These are phyloP conservation scores for Bassia scoparia DNA, from an alignment of 148 eudicot species.

Conservation along the genomic window DNA sequence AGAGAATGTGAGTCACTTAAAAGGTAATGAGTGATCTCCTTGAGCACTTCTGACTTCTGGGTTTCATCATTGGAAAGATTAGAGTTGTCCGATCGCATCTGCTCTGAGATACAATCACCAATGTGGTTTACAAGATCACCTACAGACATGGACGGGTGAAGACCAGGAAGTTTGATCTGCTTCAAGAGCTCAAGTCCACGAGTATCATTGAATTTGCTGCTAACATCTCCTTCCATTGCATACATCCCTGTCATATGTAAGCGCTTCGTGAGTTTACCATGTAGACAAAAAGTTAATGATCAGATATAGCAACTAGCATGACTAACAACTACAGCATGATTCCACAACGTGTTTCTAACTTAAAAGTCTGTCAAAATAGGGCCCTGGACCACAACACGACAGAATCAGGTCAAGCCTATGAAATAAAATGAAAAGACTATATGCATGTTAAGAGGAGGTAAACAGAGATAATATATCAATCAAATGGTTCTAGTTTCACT, in stretches of 20 bases:
- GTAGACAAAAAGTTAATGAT: not conserved
- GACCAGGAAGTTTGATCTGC: conserved; percentile 57
- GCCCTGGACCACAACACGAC: not conserved
- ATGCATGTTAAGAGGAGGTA: too few relatives aligned
- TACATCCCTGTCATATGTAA: conserved; percentile 26
- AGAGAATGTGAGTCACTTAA: conserved; percentile 52
- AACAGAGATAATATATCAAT: too few relatives aligned
- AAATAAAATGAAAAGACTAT: too few relatives aligned
- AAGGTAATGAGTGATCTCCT: conserved; percentile 66
- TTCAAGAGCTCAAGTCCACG: conserved; percentile 43
- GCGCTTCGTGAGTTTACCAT: not conserved
- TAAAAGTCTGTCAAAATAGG: not conserved
- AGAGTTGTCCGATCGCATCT: conserved; percentile 43
- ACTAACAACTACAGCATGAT: not conserved
- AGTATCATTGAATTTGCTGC: conserved; percentile 38
- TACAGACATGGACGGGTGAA: conserved; percentile 73
- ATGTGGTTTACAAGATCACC: conserved; percentile 73
- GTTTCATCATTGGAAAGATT: conserved; percentile 39
- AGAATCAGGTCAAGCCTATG: not conserved
- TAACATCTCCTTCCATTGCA: conserved; percentile 36
- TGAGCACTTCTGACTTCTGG: conserved; percentile 49
- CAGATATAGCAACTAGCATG: not conserved
- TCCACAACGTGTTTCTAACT: not conserved
- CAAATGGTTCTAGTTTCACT: too few relatives aligned
- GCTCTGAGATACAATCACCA: conserved; percentile 66